Base-by-base conservation (phyloP, 768 basidiomycete genomes). In the Auriscalpium microsporum region DNA sequence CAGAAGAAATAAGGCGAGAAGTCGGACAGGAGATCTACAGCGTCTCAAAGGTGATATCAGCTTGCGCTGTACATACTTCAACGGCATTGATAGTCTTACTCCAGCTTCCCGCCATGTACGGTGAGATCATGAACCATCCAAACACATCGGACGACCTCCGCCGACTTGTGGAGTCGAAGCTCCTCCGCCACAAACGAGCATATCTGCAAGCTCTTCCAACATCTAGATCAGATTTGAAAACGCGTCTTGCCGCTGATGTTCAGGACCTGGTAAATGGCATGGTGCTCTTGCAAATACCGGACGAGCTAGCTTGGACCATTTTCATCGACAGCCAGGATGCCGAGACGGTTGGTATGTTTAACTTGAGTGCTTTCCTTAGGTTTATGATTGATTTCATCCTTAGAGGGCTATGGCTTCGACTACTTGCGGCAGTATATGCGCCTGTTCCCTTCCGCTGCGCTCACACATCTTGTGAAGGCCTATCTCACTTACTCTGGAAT, bases 221-320 rank as follows among this genome's bases (percentile, higher is more conserved):
- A 7, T 64, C 69, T 34, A 64, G 28, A 54, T 56, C 67, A 3
- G 54, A 66, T 8, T 64, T 71, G 23, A 87, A 89, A 65, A 64
- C 62, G 16, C 48, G 66, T 21, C 65, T 87, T 9, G 71, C 81
- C n/a, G 64, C 67, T 9, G 84, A 90, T 60, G 73, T 96, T 10
- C 81, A 90, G 44, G 80, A 81, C 16, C 71, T 96, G 35, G 77
- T 90, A 2, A 73, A 80, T 14, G 94, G 93, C 2, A 80, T 83
- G 34, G 78, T 96, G 3, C 69, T 95, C 7, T 73, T 99, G 17
- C 74, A 76, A 14, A 78, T 94, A 9, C 79, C 83, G 0, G 87
- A 96, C 62, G 86, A 90, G 63, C 66, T 85, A 23, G 92, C 89
- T 0, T 99, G 96, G 95, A 75, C 71, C 28, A 67, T 87, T 4